These are phyloP conservation scores for Trichoderma hamatum DNA, from an alignment of 2,329 filamentous ascomycete genomes.

Conservation along the genomic window DNA sequence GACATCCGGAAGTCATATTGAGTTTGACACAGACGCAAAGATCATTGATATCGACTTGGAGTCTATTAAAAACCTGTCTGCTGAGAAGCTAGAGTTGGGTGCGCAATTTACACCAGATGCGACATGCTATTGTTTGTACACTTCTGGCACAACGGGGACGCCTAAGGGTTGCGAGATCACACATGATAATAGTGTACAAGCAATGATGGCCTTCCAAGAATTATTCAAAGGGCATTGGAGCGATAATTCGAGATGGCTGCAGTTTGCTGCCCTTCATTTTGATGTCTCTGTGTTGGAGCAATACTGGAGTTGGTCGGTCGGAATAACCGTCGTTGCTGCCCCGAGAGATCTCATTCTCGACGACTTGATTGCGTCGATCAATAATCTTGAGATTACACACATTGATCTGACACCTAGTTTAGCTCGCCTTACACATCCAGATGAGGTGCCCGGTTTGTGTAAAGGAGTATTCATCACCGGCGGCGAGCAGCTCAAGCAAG, in stretches of 20 bases:
- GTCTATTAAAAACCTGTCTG: slow-evolving; percentile 35
- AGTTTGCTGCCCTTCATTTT: slow-evolving; percentile 94
- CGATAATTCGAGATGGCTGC: slow-evolving; percentile 75
- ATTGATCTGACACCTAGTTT: slow-evolving; percentile 90
- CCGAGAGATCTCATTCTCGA: slow-evolving; percentile 84
- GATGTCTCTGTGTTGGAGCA: slow-evolving; percentile 93
- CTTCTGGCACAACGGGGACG: slow-evolving; percentile 82
- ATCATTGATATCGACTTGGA: slow-evolving; percentile 41
- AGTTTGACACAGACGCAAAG: slow-evolving; percentile 40
- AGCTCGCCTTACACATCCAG: slow-evolving; percentile 74
- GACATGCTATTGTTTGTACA: slow-evolving; percentile 83
- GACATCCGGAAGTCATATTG: slow-evolving; percentile 40
- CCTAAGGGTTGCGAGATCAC: slow-evolving; percentile 89
- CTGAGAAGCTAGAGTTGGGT: slow-evolving; percentile 23
- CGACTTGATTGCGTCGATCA: slow-evolving; percentile 75
- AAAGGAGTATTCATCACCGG: slow-evolving; percentile 91
- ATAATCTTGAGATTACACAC: slow-evolving; percentile 75
- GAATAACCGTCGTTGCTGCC: slow-evolving; percentile 80
- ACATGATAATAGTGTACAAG: slow-evolving; percentile 86
- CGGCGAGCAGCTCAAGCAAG: slow-evolving; percentile 83
- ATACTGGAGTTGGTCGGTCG: slow-evolving; percentile 94
- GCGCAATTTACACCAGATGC: slow-evolving; percentile 47
- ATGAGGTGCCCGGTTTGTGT: slow-evolving; percentile 78
- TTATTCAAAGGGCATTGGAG: slow-evolving; percentile 79
- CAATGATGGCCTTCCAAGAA: slow-evolving; percentile 81